These are phyloP conservation scores for Lotus japonicus DNA, from an alignment of 306 rosid species.

Conservation along the genomic window DNA sequence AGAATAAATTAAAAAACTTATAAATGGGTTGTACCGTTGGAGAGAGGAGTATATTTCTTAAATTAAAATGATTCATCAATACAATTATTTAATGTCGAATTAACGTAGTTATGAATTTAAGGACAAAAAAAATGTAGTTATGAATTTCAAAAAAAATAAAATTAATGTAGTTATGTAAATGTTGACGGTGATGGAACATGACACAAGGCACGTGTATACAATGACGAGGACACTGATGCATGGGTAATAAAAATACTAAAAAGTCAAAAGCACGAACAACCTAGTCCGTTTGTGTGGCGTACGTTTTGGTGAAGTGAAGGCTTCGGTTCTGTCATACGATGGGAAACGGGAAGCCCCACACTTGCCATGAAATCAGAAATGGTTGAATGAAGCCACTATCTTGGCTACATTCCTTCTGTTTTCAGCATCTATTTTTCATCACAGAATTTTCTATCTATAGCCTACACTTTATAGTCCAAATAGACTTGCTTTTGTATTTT, in stretches of 20 bases:
- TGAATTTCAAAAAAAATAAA: no score
- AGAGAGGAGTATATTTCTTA: no score
- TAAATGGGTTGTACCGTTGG: no score
- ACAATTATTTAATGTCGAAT: no score
- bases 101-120: no score
- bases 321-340: neutral
- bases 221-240: neutral
- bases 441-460: no score
- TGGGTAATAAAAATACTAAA: neutral
- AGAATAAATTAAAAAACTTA: no score
- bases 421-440: neutral
- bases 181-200: neutral
- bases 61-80: no score
- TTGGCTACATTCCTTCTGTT: neutral
- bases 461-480: no score
- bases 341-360: constrained; percentile 18
- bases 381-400: neutral
- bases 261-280: neutral
- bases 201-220: neutral
- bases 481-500: neutral
- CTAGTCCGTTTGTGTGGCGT: neutral
- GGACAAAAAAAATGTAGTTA: no score
- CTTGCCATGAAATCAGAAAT: neutral
- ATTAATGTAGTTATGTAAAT: neutral
- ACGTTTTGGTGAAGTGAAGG: neutral